Evolutionary conservation across 345 rosid species (phyloP), one percentile per base, ranked within the genome.

Genomic region (Eucalyptus caleyi): DNA sequence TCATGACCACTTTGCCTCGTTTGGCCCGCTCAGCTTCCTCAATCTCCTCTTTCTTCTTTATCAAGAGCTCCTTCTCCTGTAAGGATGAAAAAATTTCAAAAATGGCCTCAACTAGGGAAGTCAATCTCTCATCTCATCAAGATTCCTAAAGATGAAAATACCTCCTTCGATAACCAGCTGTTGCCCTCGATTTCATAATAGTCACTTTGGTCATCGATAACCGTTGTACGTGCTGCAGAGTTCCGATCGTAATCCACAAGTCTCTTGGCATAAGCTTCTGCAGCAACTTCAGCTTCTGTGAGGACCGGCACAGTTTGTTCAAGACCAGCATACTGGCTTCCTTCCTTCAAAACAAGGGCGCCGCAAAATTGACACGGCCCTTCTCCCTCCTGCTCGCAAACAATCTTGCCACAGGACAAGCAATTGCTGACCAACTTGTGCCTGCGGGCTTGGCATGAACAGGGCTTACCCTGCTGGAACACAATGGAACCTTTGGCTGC

Each of bases 331-430:
- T 97, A 97, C 7, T 96, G 92, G 89, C 98, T 97, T 13, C 97
- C 96, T 92, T 97, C 99, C 93, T 91, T 97, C 37, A 97, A 91
- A 88, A 96, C 99, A 88, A 97, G 98, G 42, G 98, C 96, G 89
- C 99, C 97, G 7, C 98, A 98, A 87, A 96, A 97, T 87, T 90
- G 93, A 91, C 99, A 97, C 67, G 97, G 99, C 87, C 99, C 99
- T 92, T 98, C 97, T 83, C 99, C 99, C 92, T 97, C 98, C 93
- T 98, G 99, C 91, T 98, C 99, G 53, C 99, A 98, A 80, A 97
- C 98, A 77, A 98, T 96, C 93, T 97, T 98, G 86, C 99, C 99
- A 92, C 99, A 98, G 11, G 99, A 97, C 90, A 98, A 93, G 90
- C 99, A 98, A 93, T 98, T 98, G 96, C 98, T 95, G 82, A 98